Conservation (phyloP, 2,329 filamentous ascomycete species). For the Achaetomium macrosporum region DNA sequence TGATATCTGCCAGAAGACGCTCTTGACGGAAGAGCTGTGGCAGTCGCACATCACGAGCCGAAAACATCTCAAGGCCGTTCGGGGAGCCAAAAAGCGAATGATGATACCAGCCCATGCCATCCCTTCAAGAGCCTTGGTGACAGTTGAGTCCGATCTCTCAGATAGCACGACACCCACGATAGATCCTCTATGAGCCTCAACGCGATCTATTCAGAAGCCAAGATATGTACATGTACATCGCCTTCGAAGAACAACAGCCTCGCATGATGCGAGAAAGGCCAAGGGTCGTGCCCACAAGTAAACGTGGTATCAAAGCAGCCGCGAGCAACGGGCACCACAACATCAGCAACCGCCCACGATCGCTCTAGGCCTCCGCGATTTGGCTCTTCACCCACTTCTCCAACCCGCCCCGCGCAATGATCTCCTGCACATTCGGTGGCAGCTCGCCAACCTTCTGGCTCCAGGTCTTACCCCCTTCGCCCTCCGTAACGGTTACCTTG, state of each 20-base stretch:
- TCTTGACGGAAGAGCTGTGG: conserved; percentile 51
- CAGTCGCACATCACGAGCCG: conserved; percentile 40
- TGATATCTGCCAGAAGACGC: conserved; percentile 62
- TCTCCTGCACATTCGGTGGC: conserved; percentile 80
- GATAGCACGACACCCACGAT: not conserved
- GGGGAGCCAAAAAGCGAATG: conserved; percentile 15
- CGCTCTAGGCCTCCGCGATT: conserved; percentile 35
- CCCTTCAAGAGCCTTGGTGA: conserved; percentile 8
- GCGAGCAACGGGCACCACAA: too few relatives aligned
- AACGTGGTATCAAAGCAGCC: too few relatives aligned
- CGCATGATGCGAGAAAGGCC: too few relatives aligned
- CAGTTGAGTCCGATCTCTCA: not conserved
- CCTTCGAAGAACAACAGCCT: too few relatives aligned
- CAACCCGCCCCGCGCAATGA: conserved; percentile 70
- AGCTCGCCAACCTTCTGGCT: conserved; percentile 76
- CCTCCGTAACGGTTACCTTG: conserved; percentile 66
- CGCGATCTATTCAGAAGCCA: not conserved
- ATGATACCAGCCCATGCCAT: conserved; percentile 6
- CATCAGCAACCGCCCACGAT: not conserved
- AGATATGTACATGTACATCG: not conserved
- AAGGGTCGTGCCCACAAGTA: too few relatives aligned
- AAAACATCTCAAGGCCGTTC: conserved; percentile 30
- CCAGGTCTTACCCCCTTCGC: conserved; percentile 62
- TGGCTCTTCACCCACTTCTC: conserved; percentile 77
- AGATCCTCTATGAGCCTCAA: not conserved